These are phyloP conservation scores for Puya raimondii DNA, from an alignment of 176 grass and related monocot genomes.

Conservation along the genomic window DNA sequence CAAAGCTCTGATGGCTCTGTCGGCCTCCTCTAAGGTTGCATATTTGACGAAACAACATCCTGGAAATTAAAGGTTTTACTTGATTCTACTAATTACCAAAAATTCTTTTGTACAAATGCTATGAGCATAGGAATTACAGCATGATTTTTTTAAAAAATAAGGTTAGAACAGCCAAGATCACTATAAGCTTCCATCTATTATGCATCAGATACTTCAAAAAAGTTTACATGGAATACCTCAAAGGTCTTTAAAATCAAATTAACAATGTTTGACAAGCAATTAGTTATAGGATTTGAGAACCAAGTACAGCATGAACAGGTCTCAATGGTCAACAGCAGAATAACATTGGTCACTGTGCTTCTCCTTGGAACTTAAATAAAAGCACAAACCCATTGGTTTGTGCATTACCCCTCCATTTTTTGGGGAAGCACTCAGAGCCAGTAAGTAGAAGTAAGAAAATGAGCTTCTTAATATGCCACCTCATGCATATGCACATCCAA, in stretches of 20 bases:
- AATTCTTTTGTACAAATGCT: constrained; percentile 16
- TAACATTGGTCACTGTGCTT: too few species aligned
- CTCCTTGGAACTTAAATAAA: too few species aligned
- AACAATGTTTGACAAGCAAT: too few species aligned
- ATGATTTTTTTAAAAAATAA: not conserved
- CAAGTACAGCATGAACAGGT: too few species aligned
- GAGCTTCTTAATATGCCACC: too few species aligned
- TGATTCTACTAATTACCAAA: constrained; percentile 23
- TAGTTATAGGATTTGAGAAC: too few species aligned
- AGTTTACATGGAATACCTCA: not conserved
- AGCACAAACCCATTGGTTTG: too few species aligned
- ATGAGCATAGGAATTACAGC: constrained; percentile 12
- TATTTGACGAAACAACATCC: constrained; percentile 99
- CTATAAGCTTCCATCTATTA: constrained; percentile 7
- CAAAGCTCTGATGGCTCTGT: constrained; percentile 88
- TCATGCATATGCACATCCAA: too few species aligned
- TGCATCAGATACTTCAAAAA: not conserved
- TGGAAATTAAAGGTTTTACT: constrained; percentile 38
- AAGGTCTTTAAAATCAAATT: not conserved
- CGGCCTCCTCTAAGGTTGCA: constrained; percentile 79
- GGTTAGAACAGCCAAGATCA: constrained; percentile 1
- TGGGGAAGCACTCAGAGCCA: too few species aligned
- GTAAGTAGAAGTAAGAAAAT: too few species aligned
- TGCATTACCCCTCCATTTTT: too few species aligned
- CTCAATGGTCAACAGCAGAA: too few species aligned